Conservation (phyloP, 2,329 filamentous ascomycete species). For the Aschersonia sp. region DNA sequence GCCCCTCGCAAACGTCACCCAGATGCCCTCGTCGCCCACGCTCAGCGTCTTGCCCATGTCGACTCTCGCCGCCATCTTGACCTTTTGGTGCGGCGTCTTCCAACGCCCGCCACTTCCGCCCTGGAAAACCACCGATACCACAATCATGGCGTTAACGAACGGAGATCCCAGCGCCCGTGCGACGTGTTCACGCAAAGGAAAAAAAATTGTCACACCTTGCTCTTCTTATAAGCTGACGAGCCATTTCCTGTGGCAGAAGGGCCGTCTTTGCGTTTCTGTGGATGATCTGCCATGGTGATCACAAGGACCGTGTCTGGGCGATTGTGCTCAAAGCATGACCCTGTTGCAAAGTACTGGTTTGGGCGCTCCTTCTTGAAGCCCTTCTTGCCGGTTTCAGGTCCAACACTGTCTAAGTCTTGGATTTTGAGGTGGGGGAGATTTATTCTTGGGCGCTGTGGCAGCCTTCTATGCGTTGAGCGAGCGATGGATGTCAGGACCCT, state of each 20-base stretch:
- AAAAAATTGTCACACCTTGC: conserved; percentile 17
- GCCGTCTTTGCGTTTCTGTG: conserved; percentile 21
- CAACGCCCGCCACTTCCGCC: conserved; percentile 41
- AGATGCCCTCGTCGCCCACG: conserved; percentile 58
- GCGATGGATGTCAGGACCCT: no score
- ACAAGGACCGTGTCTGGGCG: background rate
- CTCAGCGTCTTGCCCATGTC: conserved; percentile 36
- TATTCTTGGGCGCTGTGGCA: no score
- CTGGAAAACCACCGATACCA: conserved; percentile 11
- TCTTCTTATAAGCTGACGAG: conserved; percentile 20
- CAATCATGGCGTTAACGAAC: background rate
- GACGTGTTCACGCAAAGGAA: no score
- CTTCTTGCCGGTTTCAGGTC: no score
- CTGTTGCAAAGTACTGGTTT: background rate
- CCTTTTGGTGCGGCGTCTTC: conserved; percentile 44
- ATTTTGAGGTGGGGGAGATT: background rate
- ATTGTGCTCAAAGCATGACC: background rate
- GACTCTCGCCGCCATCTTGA: conserved; percentile 27
- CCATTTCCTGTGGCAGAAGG: conserved; percentile 10
- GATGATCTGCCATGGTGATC: conserved; percentile 14
- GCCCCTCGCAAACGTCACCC: conserved; percentile 61
- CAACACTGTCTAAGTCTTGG: background rate
- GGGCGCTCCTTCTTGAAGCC: no score
- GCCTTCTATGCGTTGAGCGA: no score
- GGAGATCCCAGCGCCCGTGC: no score